Conservation (phyloP, 495 filamentous ascomycete species). For the Trichoderma parareesei region DNA sequence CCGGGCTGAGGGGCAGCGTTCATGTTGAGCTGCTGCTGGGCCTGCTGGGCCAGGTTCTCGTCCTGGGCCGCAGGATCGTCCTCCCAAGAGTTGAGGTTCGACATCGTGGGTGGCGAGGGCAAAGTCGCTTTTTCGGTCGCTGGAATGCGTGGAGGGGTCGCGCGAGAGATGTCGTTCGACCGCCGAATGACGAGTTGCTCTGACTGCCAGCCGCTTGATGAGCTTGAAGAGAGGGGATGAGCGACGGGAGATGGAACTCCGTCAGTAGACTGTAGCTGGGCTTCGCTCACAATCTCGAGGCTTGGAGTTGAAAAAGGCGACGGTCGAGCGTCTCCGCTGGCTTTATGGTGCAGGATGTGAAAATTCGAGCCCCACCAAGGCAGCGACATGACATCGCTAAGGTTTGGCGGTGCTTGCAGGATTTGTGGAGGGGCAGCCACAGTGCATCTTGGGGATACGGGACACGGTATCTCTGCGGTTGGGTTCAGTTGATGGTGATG, state of each 20-base stretch:
- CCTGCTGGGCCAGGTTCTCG: conserved; percentile 71
- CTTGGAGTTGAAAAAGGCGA: not conserved
- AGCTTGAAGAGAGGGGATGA: not conserved
- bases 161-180: not conserved
- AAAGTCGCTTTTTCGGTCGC: not conserved
- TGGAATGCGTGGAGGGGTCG: not conserved
- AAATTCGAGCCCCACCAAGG: conserved; percentile 14
- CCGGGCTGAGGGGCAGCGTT: conserved; percentile 33
- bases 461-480: not conserved
- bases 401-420: not conserved
- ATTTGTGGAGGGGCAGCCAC: conserved; percentile 8
- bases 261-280: not conserved
- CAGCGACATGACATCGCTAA: conserved; percentile 7
- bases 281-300: not conserved
- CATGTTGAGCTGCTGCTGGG: conserved; percentile 68
- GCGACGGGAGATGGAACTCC: not conserved
- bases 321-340: conserved; percentile 3
- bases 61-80: conserved; percentile 76
- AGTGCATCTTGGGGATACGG: not conserved
- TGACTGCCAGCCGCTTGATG: not conserved
- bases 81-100: conserved; percentile 89
- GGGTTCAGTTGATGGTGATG: not conserved
- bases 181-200: not conserved
- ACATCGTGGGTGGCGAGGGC: conserved; percentile 53
- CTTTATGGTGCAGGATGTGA: conserved; percentile 7